Conservation (phyloP, 2,329 filamentous ascomycete species). For the Aphanoascus verrucosus region DNA sequence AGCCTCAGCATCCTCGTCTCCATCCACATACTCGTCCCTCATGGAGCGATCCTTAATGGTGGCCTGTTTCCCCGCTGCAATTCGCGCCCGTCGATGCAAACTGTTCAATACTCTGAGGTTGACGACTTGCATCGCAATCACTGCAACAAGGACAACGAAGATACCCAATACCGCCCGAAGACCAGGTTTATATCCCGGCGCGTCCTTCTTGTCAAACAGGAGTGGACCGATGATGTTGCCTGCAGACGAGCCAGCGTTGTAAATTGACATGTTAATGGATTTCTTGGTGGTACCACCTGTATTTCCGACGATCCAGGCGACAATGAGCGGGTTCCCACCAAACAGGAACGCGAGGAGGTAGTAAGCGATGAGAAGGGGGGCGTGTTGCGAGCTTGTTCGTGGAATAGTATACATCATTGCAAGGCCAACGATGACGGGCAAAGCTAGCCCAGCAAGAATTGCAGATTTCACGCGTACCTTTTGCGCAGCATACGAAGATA, state of each 20-base stretch:
- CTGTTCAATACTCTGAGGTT: slow-evolving; percentile 47
- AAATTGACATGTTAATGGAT: slow-evolving; percentile 52
- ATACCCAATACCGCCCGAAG: slow-evolving; percentile 42
- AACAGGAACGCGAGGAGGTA: slow-evolving; percentile 58
- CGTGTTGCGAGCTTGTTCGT: slow-evolving; percentile 28
- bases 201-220: slow-evolving; percentile 49
- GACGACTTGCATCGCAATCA: slow-evolving; percentile 44
- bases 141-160: slow-evolving; percentile 41
- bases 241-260: slow-evolving; percentile 50
- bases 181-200: slow-evolving; percentile 49
- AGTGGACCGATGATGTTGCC: slow-evolving; percentile 60
- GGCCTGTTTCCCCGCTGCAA: slow-evolving; percentile 50
- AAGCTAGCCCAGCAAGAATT: slow-evolving; percentile 44
- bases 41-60: slow-evolving; percentile 52
- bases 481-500: slow-evolving; percentile 49
- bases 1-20: slow-evolving; percentile 21
- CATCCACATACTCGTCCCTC: slow-evolving; percentile 42
- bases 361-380: slow-evolving; percentile 48
- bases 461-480: slow-evolving; percentile 47
- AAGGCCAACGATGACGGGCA: slow-evolving; percentile 51
- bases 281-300: slow-evolving; percentile 59
- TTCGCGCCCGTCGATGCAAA: slow-evolving; percentile 44
- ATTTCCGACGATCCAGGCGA: slow-evolving; percentile 60
- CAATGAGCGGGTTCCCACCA: slow-evolving; percentile 54
- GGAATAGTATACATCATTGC: slow-evolving; percentile 27